Conservation (phyloP, 2,329 filamentous ascomycete genomes). For the Corinectria fuckeliana region DNA sequence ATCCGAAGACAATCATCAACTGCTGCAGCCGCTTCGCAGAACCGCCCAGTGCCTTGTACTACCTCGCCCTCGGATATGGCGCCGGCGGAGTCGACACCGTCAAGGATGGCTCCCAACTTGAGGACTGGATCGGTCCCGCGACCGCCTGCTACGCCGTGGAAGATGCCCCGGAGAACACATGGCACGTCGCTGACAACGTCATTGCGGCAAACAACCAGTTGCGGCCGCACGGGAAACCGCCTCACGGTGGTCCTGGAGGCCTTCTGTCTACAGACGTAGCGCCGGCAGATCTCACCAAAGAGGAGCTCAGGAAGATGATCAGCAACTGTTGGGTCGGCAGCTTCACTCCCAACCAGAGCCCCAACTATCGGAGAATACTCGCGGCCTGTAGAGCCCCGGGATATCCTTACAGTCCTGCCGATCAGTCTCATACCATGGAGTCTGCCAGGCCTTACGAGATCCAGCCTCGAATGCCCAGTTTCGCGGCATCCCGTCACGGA, state of each 20-base stretch:
- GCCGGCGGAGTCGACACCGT: conserved; percentile 31
- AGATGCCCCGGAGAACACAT: not conserved
- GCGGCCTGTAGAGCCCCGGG: too few species aligned
- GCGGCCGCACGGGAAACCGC: not conserved
- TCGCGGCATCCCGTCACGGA: too few species aligned
- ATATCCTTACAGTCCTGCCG: too few species aligned
- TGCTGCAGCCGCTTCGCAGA: conserved; percentile 8
- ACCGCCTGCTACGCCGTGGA: conserved; percentile 21
- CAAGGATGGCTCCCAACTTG: conserved; percentile 27
- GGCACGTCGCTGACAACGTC: too few species aligned
- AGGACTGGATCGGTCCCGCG: conserved; percentile 35
- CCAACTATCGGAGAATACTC: not conserved
- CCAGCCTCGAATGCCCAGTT: too few species aligned
- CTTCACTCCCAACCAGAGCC: not conserved
- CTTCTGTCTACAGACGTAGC: not conserved
- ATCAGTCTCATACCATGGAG: too few species aligned
- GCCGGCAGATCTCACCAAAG: not conserved
- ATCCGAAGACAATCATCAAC: not conserved
- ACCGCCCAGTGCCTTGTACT: conserved; percentile 42
- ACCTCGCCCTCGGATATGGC: conserved; percentile 41
- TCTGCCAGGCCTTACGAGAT: too few species aligned
- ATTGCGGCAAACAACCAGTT: not conserved
- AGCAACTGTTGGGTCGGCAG: not conserved
- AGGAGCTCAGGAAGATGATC: not conserved
- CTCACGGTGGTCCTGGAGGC: conserved; percentile 4